Percentiles rank a stretch among this genome's conserved stretches.
phyloP scores from a whole-genome alignment of 495 filamentous ascomycete genomes.

The Neurospora tetraspora region DNA sequence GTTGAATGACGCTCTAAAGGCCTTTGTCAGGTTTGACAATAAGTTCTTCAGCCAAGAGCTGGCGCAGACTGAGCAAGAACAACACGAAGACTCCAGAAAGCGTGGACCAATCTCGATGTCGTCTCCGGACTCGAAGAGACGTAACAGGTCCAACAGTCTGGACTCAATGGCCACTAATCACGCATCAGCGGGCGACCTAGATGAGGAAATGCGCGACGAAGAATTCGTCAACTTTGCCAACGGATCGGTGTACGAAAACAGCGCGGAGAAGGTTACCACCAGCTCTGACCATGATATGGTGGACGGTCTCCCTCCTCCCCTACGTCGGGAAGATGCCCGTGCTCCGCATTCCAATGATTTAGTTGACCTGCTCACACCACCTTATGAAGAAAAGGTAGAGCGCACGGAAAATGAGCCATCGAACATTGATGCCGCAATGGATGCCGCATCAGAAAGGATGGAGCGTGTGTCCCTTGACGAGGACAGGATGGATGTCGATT shows the following conservation, averaged over 20 bases:
- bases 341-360: background rate
- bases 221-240: background rate
- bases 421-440: background rate
- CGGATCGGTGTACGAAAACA: background rate
- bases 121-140: conserved; percentile 15
- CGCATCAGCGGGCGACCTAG: conserved; percentile 21
- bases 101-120: conserved; percentile 5
- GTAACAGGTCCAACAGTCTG: conserved; percentile 16
- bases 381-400: conserved; percentile 5
- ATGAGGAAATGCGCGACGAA: conserved; percentile 15
- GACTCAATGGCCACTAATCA: conserved; percentile 28
- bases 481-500: background rate
- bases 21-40: conserved; percentile 37
- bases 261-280: background rate
- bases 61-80: conserved; percentile 10
- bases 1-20: conserved; percentile 28
- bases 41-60: conserved; percentile 34
- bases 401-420: background rate
- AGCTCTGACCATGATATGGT: background rate
- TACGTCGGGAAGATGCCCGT: background rate
- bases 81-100: conserved; percentile 8
- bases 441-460: background rate
- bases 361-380: background rate
- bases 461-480: conserved; percentile 11
- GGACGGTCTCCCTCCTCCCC: background rate